phyloP scores from a whole-genome alignment of 257 asterid species.

The Solanum chiquidenum region DNA sequence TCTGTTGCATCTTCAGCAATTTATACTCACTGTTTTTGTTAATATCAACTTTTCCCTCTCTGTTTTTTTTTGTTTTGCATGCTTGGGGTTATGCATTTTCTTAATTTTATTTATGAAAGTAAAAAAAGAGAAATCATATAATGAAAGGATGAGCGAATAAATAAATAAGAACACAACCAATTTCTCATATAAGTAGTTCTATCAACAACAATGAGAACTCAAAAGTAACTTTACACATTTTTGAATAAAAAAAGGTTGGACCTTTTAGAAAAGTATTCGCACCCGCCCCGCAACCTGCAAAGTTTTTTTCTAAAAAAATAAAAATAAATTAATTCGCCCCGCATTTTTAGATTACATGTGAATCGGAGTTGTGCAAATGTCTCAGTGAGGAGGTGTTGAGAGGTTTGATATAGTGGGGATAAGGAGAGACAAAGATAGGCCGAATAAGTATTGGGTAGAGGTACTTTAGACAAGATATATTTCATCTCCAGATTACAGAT shows the following conservation, averaged over 20 bases:
- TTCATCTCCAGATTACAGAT: rapidly evolving
- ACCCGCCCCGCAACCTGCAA: neutral
- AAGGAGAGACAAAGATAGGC: too few species aligned
- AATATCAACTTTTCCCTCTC: neutral
- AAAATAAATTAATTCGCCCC: neutral
- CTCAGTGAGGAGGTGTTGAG: too few species aligned
- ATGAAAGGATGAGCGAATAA: neutral
- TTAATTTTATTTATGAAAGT: neutral
- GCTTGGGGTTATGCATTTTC: neutral
- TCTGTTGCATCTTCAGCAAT: neutral
- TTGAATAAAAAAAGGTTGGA: too few species aligned
- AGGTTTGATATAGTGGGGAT: too few species aligned
- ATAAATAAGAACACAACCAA: neutral
- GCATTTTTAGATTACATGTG: too few species aligned
- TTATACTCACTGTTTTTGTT: neutral
- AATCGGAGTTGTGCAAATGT: too few species aligned
- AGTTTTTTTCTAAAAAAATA: neutral
- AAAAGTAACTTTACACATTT: neutral
- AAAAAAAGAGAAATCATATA: neutral
- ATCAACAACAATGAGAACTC: neutral
- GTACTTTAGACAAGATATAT: too few species aligned
- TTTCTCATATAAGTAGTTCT: neutral
- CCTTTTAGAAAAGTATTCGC: neutral
- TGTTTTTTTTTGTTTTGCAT: neutral
- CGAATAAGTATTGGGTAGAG: too few species aligned